Conservation (phyloP, 2,329 filamentous ascomycete genomes). For the Aspergillus sp. region DNA sequence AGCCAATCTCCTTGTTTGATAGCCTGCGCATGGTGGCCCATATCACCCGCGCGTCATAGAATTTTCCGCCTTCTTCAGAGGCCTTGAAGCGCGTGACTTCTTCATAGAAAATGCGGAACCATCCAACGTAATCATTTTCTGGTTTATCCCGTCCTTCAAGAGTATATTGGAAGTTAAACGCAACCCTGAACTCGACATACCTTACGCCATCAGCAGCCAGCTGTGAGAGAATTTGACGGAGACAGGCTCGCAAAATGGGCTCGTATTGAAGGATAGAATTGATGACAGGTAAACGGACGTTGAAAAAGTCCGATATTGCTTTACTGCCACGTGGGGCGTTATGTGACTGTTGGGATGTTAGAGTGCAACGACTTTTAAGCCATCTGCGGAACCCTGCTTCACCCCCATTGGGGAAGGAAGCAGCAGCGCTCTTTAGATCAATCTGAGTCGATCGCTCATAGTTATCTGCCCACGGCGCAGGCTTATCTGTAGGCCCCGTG, state of each 20-base stretch:
- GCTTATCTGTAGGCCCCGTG: slow-evolving; percentile 43
- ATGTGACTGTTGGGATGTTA: slow-evolving; percentile 70
- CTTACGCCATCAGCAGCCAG: slow-evolving; percentile 78
- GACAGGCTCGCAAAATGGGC: slow-evolving; percentile 77
- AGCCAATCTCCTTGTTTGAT: slow-evolving; percentile 65
- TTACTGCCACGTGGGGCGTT: slow-evolving; percentile 77
- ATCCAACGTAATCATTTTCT: slow-evolving; percentile 66
- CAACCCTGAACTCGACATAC: slow-evolving; percentile 79
- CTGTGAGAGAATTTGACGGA: slow-evolving; percentile 68
- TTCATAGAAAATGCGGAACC: slow-evolving; percentile 73
- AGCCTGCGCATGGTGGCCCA: slow-evolving; percentile 73
- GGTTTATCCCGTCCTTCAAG: slow-evolving; percentile 63
- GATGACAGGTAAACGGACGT: slow-evolving; percentile 70
- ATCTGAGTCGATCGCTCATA: slow-evolving; percentile 64
- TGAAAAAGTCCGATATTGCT: slow-evolving; percentile 81
- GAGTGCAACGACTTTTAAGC: slow-evolving; percentile 71
- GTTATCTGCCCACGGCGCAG: slow-evolving; percentile 63
- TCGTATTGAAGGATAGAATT: slow-evolving; percentile 82
- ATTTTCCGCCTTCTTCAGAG: slow-evolving; percentile 67
- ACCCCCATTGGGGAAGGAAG: slow-evolving; percentile 72
- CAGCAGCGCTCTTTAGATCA: slow-evolving; percentile 62
- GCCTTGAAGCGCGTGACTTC: slow-evolving; percentile 75
- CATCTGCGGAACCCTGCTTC: slow-evolving; percentile 71
- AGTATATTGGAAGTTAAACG: slow-evolving; percentile 71
- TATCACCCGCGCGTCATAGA: slow-evolving; percentile 83